phyloP scores from a whole-genome alignment of 176 grass and related monocot species.

The Cenchrus purpureus region DNA sequence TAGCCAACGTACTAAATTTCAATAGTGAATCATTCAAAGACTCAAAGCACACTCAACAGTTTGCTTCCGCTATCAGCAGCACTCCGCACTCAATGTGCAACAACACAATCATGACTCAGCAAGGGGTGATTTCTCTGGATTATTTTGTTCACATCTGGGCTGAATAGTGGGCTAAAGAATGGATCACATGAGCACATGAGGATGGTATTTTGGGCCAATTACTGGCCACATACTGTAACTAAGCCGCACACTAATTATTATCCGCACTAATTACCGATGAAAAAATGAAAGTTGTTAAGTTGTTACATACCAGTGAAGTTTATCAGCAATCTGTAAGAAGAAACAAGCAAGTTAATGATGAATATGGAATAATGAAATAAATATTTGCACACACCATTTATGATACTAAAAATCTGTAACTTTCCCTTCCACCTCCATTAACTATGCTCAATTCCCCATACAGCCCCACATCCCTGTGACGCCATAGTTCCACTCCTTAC shows the following conservation, averaged over 20 bases:
- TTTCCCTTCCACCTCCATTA: not conserved
- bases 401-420: not conserved
- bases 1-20: too few species aligned
- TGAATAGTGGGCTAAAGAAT: not conserved
- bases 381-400: not conserved
- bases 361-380: conserved; percentile 1
- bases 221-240: too few species aligned
- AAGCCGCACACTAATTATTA: not conserved
- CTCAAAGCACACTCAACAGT: not conserved
- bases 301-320: conserved; percentile 67
- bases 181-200: not conserved
- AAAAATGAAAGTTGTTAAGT: not conserved
- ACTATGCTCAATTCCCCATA: not conserved
- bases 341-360: conserved; percentile 32
- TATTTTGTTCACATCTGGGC: not conserved
- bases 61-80: not conserved
- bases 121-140: not conserved
- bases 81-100: not conserved
- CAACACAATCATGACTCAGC: not conserved
- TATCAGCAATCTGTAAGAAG: conserved; percentile 66
- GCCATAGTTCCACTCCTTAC: not conserved
- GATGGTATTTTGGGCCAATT: too few species aligned
- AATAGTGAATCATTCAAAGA: too few species aligned
- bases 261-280: not conserved
- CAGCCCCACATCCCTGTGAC: not conserved